These are phyloP conservation scores for Diaporthe sp. DNA, from an alignment of 2,329 filamentous ascomycete genomes.

Conservation along the genomic window DNA sequence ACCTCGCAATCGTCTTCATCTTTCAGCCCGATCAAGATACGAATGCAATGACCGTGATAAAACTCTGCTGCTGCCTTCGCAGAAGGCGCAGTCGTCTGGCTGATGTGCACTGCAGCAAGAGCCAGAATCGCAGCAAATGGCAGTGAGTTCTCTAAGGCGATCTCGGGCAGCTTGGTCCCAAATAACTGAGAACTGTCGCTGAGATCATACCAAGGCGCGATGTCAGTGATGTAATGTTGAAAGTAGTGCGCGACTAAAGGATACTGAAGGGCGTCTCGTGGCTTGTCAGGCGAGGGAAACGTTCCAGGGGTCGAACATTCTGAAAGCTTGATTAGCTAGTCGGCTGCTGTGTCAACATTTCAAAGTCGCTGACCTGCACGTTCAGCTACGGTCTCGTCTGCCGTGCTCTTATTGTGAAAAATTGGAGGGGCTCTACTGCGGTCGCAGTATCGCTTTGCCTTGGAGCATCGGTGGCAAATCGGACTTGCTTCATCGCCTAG, in stretches of 20 bases:
- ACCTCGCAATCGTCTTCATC: background rate
- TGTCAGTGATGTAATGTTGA: background rate
- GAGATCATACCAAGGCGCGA: conserved; percentile 5
- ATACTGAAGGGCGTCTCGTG: background rate
- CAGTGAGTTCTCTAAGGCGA: conserved; percentile 53
- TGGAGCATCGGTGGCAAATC: background rate
- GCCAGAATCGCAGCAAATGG: conserved; percentile 61
- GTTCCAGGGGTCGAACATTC: too few relatives aligned
- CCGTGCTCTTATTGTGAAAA: background rate
- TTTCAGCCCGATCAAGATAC: conserved; percentile 45
- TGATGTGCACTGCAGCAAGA: conserved; percentile 58
- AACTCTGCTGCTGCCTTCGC: conserved; percentile 51
- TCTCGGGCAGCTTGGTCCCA: background rate
- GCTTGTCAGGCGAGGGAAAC: background rate
- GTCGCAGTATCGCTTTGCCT: conserved; percentile 12
- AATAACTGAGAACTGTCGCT: background rate
- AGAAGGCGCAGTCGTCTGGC: conserved; percentile 50
- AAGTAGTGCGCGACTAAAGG: background rate
- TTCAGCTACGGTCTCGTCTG: too few relatives aligned
- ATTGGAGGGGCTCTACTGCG: background rate
- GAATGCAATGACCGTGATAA: conserved; percentile 58
- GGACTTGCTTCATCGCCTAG: background rate
- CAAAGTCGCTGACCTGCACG: background rate
- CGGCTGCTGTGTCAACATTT: background rate
- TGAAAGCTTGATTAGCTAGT: background rate